Evolutionary conservation across 805 yeast genomes (phyloP), one percentile per base, ranked within the genome.

Genomic region (Wickerhamiella vanderwaltii): DNA sequence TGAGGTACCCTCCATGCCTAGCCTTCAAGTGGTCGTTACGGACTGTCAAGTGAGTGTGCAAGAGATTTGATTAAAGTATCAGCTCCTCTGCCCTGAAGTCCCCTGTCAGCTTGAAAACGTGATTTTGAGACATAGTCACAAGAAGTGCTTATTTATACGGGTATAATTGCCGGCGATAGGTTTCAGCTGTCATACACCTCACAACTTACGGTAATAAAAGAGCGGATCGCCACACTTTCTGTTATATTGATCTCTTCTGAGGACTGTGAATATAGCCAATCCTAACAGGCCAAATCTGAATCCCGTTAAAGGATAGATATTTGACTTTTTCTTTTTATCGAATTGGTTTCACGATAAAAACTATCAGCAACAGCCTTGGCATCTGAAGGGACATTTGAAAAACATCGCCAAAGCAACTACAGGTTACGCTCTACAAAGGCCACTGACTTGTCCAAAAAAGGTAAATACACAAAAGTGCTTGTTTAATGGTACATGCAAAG

Each of bases 401-500:
- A 31, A 17, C 24, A 23, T 9, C 9, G 7, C 35, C 23, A n/a
- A 6, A 31, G 24, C 17, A 6, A 5, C 9, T 16, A 31, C 9
- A 31, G 19, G 35, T 31, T 31, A n/a, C n/a, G n/a, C n/a, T n/a
- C n/a, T n/a, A n/a, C n/a, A n/a, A n/a, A 31, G 35, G 24, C 35
- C 17, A n/a, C 35, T 13, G 11, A 22, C 29, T 32, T 11, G 13
- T 31, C 28, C 31, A 25, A 19, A 35, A 28, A 16, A 22, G 16
- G 39, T 24, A 28, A 26, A 15, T 35, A 28, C 28, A 35, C n/a
- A 18, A 35, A 32, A 28, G 39, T 17, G 22, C 17, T 23, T 26
- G 26, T 35, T 35, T 25, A 28, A 35, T 35, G 39, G 39, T 35
- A 35, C 39, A 35, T 35, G 39, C 39, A 35, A 26, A 32, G 29